Evolutionary conservation across 108 stramenopile species (phyloP).

Genomic region (Nitzschia sp.): DNA sequence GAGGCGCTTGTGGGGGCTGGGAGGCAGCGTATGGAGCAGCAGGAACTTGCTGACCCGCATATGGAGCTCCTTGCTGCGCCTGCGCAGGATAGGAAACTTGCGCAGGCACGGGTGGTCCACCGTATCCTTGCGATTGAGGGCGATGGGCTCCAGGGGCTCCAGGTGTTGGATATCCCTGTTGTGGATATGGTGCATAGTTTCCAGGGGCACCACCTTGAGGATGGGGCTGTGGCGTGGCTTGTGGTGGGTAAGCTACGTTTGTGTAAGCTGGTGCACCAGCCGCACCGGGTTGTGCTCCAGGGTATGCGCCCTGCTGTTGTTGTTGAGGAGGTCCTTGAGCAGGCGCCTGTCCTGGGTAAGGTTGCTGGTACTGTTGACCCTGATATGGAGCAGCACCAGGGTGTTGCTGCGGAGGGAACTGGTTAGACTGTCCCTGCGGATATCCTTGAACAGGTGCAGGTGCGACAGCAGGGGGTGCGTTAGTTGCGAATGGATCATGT

Average conservation of each 20-base stretch:
- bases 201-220: neutral
- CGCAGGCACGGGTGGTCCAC: neutral
- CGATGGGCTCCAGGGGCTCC: neutral
- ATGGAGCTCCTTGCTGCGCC: neutral
- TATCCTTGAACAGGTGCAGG: neutral
- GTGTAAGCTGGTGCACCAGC: neutral
- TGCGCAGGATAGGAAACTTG: neutral
- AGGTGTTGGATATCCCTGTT: neutral
- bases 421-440: constrained; percentile 2
- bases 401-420: neutral
- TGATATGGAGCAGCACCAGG: neutral
- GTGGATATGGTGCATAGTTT: neutral
- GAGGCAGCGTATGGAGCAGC: neutral
- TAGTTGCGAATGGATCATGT: neutral
- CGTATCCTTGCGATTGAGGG: constrained; percentile 3
- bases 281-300: neutral
- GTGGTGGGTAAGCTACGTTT: neutral
- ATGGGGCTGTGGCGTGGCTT: neutral
- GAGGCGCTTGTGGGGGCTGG: constrained; percentile 2
- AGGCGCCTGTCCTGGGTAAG: constrained; percentile 5
- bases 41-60: neutral
- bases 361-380: constrained; percentile 3
- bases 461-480: neutral
- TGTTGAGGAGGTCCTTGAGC: neutral
- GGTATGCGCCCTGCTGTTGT: neutral